Evolutionary conservation across 768 basidiomycete species (phyloP), one percentile per base, ranked within the genome.

Genomic region (Galerina sulciceps): DNA sequence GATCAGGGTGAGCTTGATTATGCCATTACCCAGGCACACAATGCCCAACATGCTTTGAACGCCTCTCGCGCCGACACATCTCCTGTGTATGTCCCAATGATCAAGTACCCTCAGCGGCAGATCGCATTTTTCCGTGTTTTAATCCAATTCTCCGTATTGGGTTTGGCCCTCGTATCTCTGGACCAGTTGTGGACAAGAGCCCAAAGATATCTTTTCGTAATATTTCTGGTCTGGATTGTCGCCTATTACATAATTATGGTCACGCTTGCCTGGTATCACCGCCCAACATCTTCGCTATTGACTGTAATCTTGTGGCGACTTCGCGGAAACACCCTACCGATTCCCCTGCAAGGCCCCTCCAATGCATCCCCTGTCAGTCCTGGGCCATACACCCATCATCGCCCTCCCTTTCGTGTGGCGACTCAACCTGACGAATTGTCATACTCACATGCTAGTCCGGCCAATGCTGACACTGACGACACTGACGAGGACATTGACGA

Each of bases 401-500:
- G 87, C 55, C 90, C 90, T 3, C 77, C 81, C 5, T 86, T 81
- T 68, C 85, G 84, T 43, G 61, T 80, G 6, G 71, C 79, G 0
- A 59, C 69, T 3, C 68, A 76, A 17, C 64, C 75, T 18, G 86
- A 87, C 55, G 75, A 77, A 10, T 62, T 69, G 31, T 72, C 74
- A 26, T 60, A 67, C 38, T 64, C 70, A 18, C 75, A 75, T 57
- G 70, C 75, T 17, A 76, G 72, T n/a, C 82, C 80, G 44, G 78
- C 77, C 50, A 84, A 80, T 60, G 76, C 76, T 47, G 85, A 84
- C 35, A 80, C 79, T 6, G 88, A 86, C 53, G 83, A 83, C 10
- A 79, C 84, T 10, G 87, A 90, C 17, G 87, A 89, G 31, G 88
- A 89, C 46, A 76, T 89, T 55, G 91, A 93, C 63, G 91, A 93